Conservation (phyloP, 139 green algal species). For the Zygnema circumcarinatum region DNA sequence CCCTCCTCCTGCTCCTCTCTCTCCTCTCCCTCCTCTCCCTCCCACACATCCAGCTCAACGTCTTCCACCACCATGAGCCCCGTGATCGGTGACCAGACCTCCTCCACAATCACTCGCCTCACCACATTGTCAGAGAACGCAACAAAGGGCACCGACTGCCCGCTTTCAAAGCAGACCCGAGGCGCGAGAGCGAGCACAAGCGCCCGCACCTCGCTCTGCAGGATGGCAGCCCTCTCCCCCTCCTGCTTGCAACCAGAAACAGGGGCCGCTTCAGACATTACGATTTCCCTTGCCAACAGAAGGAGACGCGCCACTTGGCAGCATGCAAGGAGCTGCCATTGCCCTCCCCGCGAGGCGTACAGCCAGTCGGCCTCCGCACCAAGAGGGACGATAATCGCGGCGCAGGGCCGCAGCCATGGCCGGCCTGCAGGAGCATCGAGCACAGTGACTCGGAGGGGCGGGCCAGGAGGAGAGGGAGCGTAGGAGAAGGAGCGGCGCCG, state of each 20-base stretch:
- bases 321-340: conserved; percentile 28
- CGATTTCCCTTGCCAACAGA: background rate
- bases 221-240: background rate
- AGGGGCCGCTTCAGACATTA: too few species aligned
- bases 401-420: background rate
- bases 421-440: background rate
- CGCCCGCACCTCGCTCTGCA: background rate
- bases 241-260: background rate
- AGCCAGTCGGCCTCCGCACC: conserved; percentile 13
- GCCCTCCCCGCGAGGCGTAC: conserved; percentile 6
- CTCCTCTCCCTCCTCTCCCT: conserved; percentile 7
- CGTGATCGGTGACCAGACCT: conserved; percentile 21
- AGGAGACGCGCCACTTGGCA: background rate
- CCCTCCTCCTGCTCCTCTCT: background rate
- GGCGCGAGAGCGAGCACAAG: conserved; percentile 30
- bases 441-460: background rate
- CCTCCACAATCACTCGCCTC: background rate
- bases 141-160: conserved; percentile 13
- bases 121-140: conserved; percentile 9
- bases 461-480: background rate
- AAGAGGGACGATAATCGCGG: conserved; percentile 3
- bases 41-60: conserved; percentile 16
- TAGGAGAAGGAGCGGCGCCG: background rate
- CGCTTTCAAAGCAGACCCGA: conserved; percentile 9
- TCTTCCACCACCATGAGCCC: conserved; percentile 32